Evolutionary conservation across 2,329 filamentous ascomycete species (phyloP), one percentile per base, ranked within the genome.

Genomic region (Pseudocercospora cruenta): DNA sequence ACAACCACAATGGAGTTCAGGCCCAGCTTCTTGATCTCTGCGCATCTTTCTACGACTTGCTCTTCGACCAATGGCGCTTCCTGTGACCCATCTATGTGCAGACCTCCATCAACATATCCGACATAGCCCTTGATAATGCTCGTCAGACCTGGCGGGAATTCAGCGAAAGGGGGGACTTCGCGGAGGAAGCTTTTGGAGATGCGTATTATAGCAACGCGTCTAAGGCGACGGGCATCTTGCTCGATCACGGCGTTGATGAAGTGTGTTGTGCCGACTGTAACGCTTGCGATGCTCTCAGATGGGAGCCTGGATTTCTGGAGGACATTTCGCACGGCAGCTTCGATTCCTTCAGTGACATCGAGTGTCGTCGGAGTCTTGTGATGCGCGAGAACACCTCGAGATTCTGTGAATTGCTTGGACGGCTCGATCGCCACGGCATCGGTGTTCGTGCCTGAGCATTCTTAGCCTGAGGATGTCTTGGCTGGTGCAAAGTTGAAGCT

Each of bases 1-100:
- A 84, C 82, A 4, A 89, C 77, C 0, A 87, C 86, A 1, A 89
- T 78, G 45, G 80, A 80, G 21, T 75, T 78, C 60, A 84, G 75
- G 0, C 79, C 79, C 22, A 80, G 79, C 43, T 79, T 77, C 70
- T 80, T 81, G 69, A 84, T 82, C 21, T 78, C 76, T 4, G 71
- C 77, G 64, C 81, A 82, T 69, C 82, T 75, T 43, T 79, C 77
- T 5, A 82, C 71, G 21, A 84, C 76, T 78, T 85, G 78, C 24
- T 76, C 74, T 70, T 84, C 81, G 8, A 77, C 73, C 61, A 86
- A 67, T 4, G 80, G 75, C 12, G 78, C 77, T 71, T 80, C 78
- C 66, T 80, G 73, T 2, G 77, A 75, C 5, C 82, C 81, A 71
- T 82, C 81, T 39, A 82, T 81, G 61, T 81, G 78, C 10, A 85